Base-by-base conservation (phyloP, 305 asterid genomes). In the Plantago rigida region DNA sequence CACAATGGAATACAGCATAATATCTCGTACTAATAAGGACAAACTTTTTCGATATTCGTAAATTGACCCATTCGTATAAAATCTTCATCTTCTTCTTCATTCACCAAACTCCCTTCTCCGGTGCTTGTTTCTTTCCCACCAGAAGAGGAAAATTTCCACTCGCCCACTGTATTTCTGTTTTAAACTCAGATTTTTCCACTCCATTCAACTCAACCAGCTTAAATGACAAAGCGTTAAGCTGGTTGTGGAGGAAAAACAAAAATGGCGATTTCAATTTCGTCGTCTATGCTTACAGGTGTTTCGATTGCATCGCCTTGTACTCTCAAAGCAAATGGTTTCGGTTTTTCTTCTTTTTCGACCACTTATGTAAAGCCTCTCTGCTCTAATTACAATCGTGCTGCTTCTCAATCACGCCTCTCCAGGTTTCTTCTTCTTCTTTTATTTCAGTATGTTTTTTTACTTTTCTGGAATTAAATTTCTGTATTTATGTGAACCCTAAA, bases 221-320 rank as follows among this genome's bases (percentile, higher is more conserved):
- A 15, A 48, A 68, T 57, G 78, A 55, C 66, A 62, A 15, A 29
- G 53, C 24, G 24, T 56, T 71, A 53, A 52, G 41, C 14, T 52
- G 58, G 58, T 52, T 52, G 12, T 24, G 0, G 39, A 28, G 19
- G 28, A 49, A 59, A 52, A 55, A 47, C 51, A 55, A 71, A 41
- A 61, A 83, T 84, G 96, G 79, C 90, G 64, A 50, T 54, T 63
- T 70, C 73, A 60, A 15, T 56, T 56, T 75, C 83, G 58, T 70
- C 83, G 29, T 67, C 82, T 34, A 55, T 71, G 76, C 42, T 52
- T 55, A 74, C 78, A 28, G 75, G 85, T 72, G 47, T 64, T 60
- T 67, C 75, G 31, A 48, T 50, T 49, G 68, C 82, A 45, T 64
- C 78, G 14, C 69, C 75, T 2, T 54, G 67, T 54, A 61, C 45